phyloP scores from a whole-genome alignment of 768 basidiomycete species.

The Tylopilus intermedius region DNA sequence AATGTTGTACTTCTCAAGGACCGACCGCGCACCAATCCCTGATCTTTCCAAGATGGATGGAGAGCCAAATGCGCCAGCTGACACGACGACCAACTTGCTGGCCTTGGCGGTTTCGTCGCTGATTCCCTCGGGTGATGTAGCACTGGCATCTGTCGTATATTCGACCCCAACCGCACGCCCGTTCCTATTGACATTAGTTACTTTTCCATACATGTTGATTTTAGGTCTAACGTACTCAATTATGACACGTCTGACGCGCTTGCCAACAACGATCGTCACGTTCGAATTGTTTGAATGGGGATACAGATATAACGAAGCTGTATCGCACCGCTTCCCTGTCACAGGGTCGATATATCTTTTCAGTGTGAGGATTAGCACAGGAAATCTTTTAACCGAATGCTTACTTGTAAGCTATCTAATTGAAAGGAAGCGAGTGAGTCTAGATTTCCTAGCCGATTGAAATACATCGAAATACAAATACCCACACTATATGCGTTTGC shows the following conservation, averaged over 20 bases:
- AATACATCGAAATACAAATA: neutral
- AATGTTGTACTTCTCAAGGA: slow-evolving; percentile 47
- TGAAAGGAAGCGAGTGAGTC: too few relatives aligned
- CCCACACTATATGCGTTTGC: slow-evolving; percentile 23
- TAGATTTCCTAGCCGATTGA: too few relatives aligned
- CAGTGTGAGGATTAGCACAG: too few relatives aligned
- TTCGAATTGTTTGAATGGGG: slow-evolving; percentile 28
- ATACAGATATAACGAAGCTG: slow-evolving; percentile 36
- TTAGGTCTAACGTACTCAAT: neutral
- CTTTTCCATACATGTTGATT: too few relatives aligned
- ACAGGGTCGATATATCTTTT: slow-evolving; percentile 50
- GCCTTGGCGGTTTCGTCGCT: slow-evolving; percentile 22
- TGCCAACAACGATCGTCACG: slow-evolving; percentile 30
- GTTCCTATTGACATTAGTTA: slow-evolving; percentile 17
- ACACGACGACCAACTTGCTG: slow-evolving; percentile 41
- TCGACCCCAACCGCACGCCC: slow-evolving; percentile 37
- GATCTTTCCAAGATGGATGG: slow-evolving; percentile 56
- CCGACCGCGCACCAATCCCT: slow-evolving; percentile 55
- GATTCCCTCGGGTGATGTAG: too few relatives aligned
- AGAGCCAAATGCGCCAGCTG: slow-evolving; percentile 52
- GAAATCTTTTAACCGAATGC: neutral
- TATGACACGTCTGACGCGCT: slow-evolving; percentile 6
- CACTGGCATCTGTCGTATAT: slow-evolving; percentile 13
- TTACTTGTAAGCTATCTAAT: slow-evolving; percentile 19
- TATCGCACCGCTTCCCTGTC: slow-evolving; percentile 33